Conservation (phyloP, 179 eudicot species). For the Amaranthus tricolor region DNA sequence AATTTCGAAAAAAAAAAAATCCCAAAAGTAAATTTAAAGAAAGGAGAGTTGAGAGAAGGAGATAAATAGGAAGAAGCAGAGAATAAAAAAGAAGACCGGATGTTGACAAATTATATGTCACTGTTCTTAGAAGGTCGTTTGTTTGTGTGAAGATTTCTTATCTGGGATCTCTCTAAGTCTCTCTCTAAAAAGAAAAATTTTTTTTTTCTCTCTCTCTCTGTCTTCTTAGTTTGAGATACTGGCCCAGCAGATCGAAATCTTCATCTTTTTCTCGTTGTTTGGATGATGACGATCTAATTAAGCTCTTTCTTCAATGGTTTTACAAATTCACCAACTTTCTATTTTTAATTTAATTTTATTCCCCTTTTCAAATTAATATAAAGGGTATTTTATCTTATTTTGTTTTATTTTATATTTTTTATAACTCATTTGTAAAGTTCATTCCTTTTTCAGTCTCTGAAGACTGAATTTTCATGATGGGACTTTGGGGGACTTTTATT, state of each 20-base stretch:
- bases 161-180: slow-evolving; percentile 84
- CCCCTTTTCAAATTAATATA: neutral
- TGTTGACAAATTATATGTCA: slow-evolving; percentile 90
- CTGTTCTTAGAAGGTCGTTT: slow-evolving; percentile 78
- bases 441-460: slow-evolving; percentile 35
- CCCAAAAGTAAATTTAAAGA: slow-evolving; percentile 28
- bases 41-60: slow-evolving; percentile 14
- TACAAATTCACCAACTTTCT: slow-evolving; percentile 29
- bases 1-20: slow-evolving; percentile 38
- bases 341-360: slow-evolving; percentile 18
- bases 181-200: slow-evolving; percentile 24
- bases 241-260: slow-evolving; percentile 93
- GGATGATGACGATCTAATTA: slow-evolving; percentile 46
- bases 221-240: slow-evolving; percentile 40
- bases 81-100: slow-evolving; percentile 80
- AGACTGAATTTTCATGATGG: slow-evolving; percentile 42
- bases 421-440: slow-evolving; percentile 35
- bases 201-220: slow-evolving; percentile 25
- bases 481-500: slow-evolving; percentile 32
- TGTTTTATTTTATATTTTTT: slow-evolving; percentile 12
- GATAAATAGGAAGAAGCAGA: slow-evolving; percentile 45
- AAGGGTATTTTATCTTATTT: neutral
- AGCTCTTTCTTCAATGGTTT: slow-evolving; percentile 42
- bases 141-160: slow-evolving; percentile 79
- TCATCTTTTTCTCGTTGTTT: slow-evolving; percentile 30